Base-by-base conservation (phyloP, 768 basidiomycete genomes). In the Lactifluus volemus region DNA sequence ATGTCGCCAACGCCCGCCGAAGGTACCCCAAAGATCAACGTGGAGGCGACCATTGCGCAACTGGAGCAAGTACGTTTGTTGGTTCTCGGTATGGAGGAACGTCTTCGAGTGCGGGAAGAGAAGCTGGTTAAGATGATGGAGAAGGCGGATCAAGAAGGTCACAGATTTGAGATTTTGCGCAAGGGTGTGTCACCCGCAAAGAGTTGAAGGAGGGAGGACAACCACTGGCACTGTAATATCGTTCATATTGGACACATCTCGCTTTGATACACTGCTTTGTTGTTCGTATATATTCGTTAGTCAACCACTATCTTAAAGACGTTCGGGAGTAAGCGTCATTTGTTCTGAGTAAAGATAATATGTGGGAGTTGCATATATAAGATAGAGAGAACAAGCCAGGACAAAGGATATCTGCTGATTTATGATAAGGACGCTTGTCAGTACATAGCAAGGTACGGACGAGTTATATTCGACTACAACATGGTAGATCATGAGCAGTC, bases 71-170 rank as follows among this genome's bases (percentile, higher is more conserved):
- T 89, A 5, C 79, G 84, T 39, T 70, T 86, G 63, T 72, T 89
- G 21, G 79, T 90, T 17, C 73, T 89, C 15, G 88, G 88, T 0
- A 88, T 90, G 84, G 85, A 89, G 60, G 83, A 89, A 67, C 78
- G 85, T 58, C 74, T 88, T 61, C 79, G 86, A 60, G 72, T 71
- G 15, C 78, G 86, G 38, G 84, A 89, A 64, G 82, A 81, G 44
- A 83, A 82, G 69, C 71, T 90, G 29, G 67, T 73, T 12, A 84
- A 84, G 69, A 81, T 77, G 30, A 73, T 88, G 17, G 79, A 82
- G 67, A 76, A 76, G 29, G 88, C 87, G 1, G 83, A 86, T 67
- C 71, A 71, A 36, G 85, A 88, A 65, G 75, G 79, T n/a, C 69
- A 70, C 54, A 78, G 74, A 65, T 86, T 79, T 59, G 83, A 87